These are phyloP conservation scores for Acacia crassicarpa DNA, from an alignment of 306 rosid genomes.

Conservation along the genomic window DNA sequence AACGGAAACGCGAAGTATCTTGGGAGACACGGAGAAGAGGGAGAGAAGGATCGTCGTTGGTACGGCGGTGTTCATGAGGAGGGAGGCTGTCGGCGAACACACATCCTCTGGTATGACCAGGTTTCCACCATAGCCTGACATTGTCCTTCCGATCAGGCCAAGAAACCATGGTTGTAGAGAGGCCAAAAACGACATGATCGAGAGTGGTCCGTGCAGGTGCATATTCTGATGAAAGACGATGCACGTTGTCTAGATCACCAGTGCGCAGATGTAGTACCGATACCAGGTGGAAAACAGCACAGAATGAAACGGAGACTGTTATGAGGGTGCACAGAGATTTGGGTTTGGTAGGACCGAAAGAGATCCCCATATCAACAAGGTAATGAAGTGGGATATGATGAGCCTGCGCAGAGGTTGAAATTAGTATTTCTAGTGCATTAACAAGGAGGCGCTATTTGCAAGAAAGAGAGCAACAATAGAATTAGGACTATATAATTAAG, in stretches of 20 bases:
- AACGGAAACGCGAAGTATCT: constrained; percentile 68
- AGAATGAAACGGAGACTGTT: constrained; percentile 46
- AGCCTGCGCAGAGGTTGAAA: neutral
- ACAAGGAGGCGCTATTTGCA: neutral
- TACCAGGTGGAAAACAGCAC: constrained; percentile 41
- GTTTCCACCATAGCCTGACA: constrained; percentile 68
- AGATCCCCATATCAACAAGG: neutral
- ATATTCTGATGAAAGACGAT: constrained; percentile 13
- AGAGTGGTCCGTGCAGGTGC: constrained; percentile 42
- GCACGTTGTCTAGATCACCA: neutral
- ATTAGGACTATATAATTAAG: neutral
- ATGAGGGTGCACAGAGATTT: constrained; percentile 29
- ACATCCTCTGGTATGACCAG: constrained; percentile 57
- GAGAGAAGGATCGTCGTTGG: constrained; percentile 30
- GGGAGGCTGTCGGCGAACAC: constrained; percentile 65
- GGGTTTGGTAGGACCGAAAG: neutral
- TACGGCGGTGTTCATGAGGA: constrained; percentile 1
- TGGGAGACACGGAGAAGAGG: constrained; percentile 62
- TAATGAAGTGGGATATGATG: neutral
- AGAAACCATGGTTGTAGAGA: constrained; percentile 51
- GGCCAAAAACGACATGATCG: constrained; percentile 73
- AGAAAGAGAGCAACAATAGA: neutral
- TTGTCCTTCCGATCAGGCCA: constrained; percentile 67
- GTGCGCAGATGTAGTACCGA: constrained; percentile 38
- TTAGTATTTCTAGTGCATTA: neutral